Base-by-base conservation (phyloP, 495 filamentous ascomycete species). In the Annulohypoxylon maeteangense region DNA sequence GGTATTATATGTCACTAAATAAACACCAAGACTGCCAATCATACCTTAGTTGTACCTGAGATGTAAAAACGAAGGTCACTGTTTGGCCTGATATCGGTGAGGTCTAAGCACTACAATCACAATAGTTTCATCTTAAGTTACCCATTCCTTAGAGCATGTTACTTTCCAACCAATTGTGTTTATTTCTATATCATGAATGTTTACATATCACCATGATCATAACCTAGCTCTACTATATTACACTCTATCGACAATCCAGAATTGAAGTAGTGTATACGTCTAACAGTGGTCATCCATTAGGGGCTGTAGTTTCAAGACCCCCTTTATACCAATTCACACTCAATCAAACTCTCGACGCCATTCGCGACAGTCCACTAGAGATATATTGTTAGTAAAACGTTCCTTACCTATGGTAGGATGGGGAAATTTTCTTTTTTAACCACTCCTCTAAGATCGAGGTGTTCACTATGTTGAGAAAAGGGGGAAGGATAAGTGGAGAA, bases 301-400 rank as follows among this genome's bases (percentile, higher is more conserved):
- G 7, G 31, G 16, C 10, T 36, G 6, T 12, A 36, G 16, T 20
- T 16, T 23, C 10, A 56, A 53, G 8, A 25, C 14, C 11, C 16
- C 29, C 14, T 56, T 34, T 23, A 56, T 7, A 5, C n/a, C 2
- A 56, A n/a, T 20, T 53, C 47, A 11, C 60, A 63, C 25, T 62
- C 58, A 8, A 62, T 62, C 14, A 62, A 45, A 29, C 42, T 50
- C 12, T 62, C 58, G 11, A 62, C 58, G 8, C 58, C 58, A 14
- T 50, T 62, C 4, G 18, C 25, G 18, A 50, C 42, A 6, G 58
- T 62, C 58, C 58, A 62, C 58, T 62, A 50, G 12, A 7, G n/a
- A 20, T 47, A 11, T 12, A 2, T 1, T n/a, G 16, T 62, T 50
- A 62, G 58, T 20, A 14, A 23, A 1, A 5, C n/a, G 20, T 32